Evolutionary conservation across 495 filamentous ascomycete species (phyloP), one percentile per base, ranked within the genome.

Genomic region (Xylaria intraflava): DNA sequence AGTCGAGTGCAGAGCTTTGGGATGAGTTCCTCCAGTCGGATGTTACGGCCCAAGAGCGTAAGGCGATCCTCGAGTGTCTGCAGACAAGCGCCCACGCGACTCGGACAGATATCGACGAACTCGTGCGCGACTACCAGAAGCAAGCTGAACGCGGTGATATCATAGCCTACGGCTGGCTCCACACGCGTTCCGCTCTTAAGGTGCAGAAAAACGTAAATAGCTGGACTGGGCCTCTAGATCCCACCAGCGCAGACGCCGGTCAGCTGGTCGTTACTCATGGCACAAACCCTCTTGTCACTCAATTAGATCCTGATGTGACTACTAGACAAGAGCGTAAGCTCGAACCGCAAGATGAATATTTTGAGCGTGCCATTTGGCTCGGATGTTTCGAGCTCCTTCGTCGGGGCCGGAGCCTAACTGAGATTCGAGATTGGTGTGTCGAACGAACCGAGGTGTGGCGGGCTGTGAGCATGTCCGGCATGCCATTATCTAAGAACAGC

Each of bases 251-350:
- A 33, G 76, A 73, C 41, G 74, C 84, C 23, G 72, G 79, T 33
- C 74, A 77, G 49, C 75, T 78, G 29, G 65, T 80, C 36, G 79
- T 72, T 43, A 71, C 78, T 3, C 80, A 83, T 24, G 73, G 76
- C 29, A 82, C 83, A 35, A 78, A 82, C 31, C 65, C 80, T 5
- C 62, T 96, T 3, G 78, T 96, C 40, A 94, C 89, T n/a, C 88
- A 95, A 62, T 75, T 99, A 22, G 93, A 99, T 56, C 94, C 94
- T 5, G 93, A 99, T 77, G 88, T 91, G 6, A 75, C 84, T 12
- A 83, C 82, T 33, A 82, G 93, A 45, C 90, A 97, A 69, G 76
- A 75, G 26, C 80, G 84, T 29, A 77, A 72, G 33, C 69, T 97
- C 24, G 85, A 92, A 62, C 79, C 78, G 40, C 80, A 89, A 59